Conservation (phyloP, 2,329 filamentous ascomycete genomes). For the Calonectria ilicicola region DNA sequence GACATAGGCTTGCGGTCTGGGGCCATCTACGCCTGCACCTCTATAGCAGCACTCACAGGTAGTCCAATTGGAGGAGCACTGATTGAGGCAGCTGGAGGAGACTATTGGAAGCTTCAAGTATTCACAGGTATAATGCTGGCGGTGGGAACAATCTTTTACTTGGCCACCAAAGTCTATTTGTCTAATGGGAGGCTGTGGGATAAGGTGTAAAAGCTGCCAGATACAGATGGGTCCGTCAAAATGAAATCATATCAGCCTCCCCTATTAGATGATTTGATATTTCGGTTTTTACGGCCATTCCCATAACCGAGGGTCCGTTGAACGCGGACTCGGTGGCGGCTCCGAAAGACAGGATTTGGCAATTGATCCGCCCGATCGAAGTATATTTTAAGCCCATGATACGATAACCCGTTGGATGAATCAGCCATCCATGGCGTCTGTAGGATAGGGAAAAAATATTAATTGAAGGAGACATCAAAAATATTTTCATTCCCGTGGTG, state of each 20-base stretch:
- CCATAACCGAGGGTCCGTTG: too few species aligned
- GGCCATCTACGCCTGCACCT: conserved; percentile 20
- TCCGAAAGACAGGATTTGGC: too few species aligned
- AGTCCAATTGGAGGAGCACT: conserved; percentile 39
- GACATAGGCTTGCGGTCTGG: conserved; percentile 69
- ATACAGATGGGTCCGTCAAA: neutral
- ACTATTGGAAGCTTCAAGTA: neutral
- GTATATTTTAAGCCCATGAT: too few species aligned
- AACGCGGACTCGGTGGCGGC: too few species aligned
- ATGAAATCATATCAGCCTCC: neutral
- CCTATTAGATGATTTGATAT: neutral
- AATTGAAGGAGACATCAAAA: too few species aligned
- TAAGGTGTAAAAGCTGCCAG: neutral
- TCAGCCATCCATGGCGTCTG: too few species aligned
- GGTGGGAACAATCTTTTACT: conserved; percentile 4
- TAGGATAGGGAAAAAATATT: too few species aligned
- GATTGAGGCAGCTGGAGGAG: neutral
- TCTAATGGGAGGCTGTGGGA: neutral
- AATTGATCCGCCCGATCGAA: too few species aligned
- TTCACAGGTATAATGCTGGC: conserved; percentile 8
- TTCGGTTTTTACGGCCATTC: too few species aligned
- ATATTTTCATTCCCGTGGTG: too few species aligned
- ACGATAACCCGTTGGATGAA: too few species aligned
- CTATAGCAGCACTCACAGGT: conserved; percentile 33
- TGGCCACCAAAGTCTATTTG: conserved; percentile 2